Percentiles rank a stretch among this genome's conserved stretches.
phyloP scores from a whole-genome alignment of 75 land plant species.

The Sequoiadendron giganteum region DNA sequence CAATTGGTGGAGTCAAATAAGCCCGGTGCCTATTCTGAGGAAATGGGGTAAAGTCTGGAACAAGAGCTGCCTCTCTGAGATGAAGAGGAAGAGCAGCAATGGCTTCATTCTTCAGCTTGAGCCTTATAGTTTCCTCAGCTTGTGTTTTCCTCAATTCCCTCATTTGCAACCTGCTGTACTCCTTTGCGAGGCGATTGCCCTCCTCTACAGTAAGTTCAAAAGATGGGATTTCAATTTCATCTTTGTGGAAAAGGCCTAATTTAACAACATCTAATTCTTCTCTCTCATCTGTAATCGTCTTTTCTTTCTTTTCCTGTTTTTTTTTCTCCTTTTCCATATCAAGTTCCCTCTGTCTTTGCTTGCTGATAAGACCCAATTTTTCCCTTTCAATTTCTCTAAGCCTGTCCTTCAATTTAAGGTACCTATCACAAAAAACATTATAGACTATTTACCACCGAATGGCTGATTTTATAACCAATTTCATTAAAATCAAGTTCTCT shows the following conservation, averaged over 20 bases:
- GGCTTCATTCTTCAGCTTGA: slow-evolving; percentile 78
- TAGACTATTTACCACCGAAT: background rate
- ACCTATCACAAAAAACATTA: slow-evolving; percentile 9
- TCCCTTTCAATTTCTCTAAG: slow-evolving; percentile 49
- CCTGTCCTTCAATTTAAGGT: slow-evolving; percentile 48
- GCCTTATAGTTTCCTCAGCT: slow-evolving; percentile 53
- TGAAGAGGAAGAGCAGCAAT: slow-evolving; percentile 80
- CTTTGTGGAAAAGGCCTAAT: slow-evolving; percentile 49
- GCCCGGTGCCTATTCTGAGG: slow-evolving; percentile 63
- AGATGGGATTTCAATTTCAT: slow-evolving; percentile 42
- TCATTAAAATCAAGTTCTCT: no score
- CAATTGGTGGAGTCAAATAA: slow-evolving; percentile 79
- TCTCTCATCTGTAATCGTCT: slow-evolving; percentile 18
- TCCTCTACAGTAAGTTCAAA: slow-evolving; percentile 75
- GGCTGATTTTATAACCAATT: background rate
- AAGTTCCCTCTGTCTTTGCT: slow-evolving; percentile 48
- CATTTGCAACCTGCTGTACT: slow-evolving; percentile 80
- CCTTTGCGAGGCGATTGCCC: slow-evolving; percentile 77
- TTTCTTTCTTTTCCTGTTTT: slow-evolving; percentile 18
- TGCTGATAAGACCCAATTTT: slow-evolving; percentile 68
- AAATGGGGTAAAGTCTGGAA: slow-evolving; percentile 73
- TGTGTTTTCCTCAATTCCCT: slow-evolving; percentile 58
- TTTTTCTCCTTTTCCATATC: slow-evolving; percentile 42
- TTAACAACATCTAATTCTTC: slow-evolving; percentile 52
- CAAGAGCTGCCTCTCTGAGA: slow-evolving; percentile 62